A percentile compares a stretch with the other conserved stretches of the same genome.
These are phyloP conservation scores for Ascochyta koolunga DNA, from an alignment of 2,329 filamentous ascomycete genomes.

Conservation along the genomic window DNA sequence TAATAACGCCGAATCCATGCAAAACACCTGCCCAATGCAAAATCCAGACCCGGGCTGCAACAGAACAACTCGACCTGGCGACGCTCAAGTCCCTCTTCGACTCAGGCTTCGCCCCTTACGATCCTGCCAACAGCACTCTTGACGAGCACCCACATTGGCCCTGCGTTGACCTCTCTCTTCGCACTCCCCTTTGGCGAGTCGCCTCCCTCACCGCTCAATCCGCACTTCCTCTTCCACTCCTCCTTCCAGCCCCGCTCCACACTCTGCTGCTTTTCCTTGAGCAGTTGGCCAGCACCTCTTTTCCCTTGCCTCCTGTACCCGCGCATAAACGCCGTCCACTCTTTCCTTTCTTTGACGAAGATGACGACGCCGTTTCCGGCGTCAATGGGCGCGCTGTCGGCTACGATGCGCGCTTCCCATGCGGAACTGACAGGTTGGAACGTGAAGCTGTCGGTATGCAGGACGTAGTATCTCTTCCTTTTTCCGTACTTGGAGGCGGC, in stretches of 20 bases:
- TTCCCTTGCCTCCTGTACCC: slow-evolving; percentile 33
- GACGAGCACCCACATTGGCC: slow-evolving; percentile 37
- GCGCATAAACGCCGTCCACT: slow-evolving; percentile 32
- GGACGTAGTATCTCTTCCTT: slow-evolving; percentile 32
- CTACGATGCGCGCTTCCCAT: slow-evolving; percentile 32
- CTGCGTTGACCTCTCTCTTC: slow-evolving; percentile 31
- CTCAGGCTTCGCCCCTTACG: slow-evolving; percentile 31
- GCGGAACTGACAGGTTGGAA: slow-evolving; percentile 27
- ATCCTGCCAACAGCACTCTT: slow-evolving; percentile 33
- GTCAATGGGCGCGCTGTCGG: slow-evolving; percentile 28
- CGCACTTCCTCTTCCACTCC: slow-evolving; percentile 32
- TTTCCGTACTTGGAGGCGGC: slow-evolving; percentile 24
- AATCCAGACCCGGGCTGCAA: slow-evolving; percentile 13
- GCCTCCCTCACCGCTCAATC: slow-evolving; percentile 21
- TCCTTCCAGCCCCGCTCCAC: slow-evolving; percentile 31
- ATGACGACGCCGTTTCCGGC: slow-evolving; percentile 34
- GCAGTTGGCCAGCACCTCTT: slow-evolving; percentile 25
- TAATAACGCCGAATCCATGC: slow-evolving; percentile 14
- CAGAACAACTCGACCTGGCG: neutral
- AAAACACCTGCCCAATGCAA: slow-evolving; percentile 18
- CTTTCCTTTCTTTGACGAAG: slow-evolving; percentile 31
- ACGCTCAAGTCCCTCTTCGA: neutral
- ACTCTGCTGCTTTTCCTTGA: slow-evolving; percentile 28
- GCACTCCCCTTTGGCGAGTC: slow-evolving; percentile 8
- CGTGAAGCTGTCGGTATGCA: slow-evolving; percentile 26